phyloP scores from a whole-genome alignment of 2,329 filamentous ascomycete species.

The Chaetothyriales sp. region DNA sequence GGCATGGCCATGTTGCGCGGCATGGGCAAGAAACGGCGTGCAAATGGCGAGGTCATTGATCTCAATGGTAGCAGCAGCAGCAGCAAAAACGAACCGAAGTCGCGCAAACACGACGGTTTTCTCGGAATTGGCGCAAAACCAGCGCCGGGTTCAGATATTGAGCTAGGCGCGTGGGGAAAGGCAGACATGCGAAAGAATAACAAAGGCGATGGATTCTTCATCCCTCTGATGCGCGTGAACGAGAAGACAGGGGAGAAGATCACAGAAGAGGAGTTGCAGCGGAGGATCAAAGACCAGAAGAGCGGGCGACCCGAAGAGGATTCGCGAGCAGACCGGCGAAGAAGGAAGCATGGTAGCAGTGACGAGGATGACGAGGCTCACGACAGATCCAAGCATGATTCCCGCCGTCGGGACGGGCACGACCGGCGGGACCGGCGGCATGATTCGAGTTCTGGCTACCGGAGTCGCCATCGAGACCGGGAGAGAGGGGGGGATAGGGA shows the following conservation, averaged over 20 bases:
- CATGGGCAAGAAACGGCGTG: constrained; percentile 78
- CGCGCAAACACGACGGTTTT: constrained; percentile 55
- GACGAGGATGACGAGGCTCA: constrained; percentile 17
- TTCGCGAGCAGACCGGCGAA: constrained; percentile 31
- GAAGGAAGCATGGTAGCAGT: constrained; percentile 27
- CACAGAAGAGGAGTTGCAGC: constrained; percentile 46
- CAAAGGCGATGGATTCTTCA: constrained; percentile 39
- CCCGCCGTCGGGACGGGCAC: constrained; percentile 19
- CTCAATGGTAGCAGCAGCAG: constrained; percentile 25
- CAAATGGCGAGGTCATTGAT: constrained; percentile 35
- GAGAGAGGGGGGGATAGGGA: constrained; percentile 16
- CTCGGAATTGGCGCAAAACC: constrained; percentile 82
- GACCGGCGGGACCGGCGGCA: constrained; percentile 18
- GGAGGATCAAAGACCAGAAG: constrained; percentile 35
- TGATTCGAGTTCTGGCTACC: constrained; percentile 14
- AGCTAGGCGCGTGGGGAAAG: constrained; percentile 69
- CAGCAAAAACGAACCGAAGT: constrained; percentile 33
- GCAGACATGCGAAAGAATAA: constrained; percentile 38
- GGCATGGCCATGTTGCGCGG: constrained; percentile 77
- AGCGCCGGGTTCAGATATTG: constrained; percentile 35
- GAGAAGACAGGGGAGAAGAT: constrained; percentile 47
- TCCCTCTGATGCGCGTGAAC: constrained; percentile 46
- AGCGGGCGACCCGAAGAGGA: constrained; percentile 29
- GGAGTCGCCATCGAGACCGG: constrained; percentile 17
- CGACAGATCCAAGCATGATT: constrained; percentile 17